Evolutionary conservation across 371 early-diverging fungal genomes (phyloP).

Genomic region (Encephalitozoon intestinalis): DNA sequence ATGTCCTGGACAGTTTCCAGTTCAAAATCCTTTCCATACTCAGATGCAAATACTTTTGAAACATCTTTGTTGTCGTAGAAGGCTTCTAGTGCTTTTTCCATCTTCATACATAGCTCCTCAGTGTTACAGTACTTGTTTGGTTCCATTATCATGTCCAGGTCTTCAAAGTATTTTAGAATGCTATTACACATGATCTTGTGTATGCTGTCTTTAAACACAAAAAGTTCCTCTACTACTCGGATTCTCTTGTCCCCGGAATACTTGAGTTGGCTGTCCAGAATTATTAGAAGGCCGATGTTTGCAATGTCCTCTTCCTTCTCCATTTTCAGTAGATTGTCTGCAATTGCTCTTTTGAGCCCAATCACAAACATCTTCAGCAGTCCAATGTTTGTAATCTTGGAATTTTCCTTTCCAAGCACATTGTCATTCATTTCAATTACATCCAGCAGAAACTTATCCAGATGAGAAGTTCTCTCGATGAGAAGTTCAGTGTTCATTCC

Average conservation of each 20-base stretch:
- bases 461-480: conserved; percentile 8
- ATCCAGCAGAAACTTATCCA: neutral
- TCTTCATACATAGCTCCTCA: conserved; percentile 6
- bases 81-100: conserved; percentile 9
- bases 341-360: conserved; percentile 30
- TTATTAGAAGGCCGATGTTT: conserved; percentile 23
- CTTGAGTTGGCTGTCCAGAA: conserved; percentile 12
- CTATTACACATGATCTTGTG: conserved; percentile 42
- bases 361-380: conserved; percentile 33
- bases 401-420: conserved; percentile 27
- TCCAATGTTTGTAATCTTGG: conserved; percentile 32
- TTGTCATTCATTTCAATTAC: conserved; percentile 16
- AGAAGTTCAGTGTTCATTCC: neutral
- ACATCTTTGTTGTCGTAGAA: conserved; percentile 13
- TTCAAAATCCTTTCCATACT: conserved; percentile 32
- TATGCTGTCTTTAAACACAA: conserved; percentile 40
- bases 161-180: conserved; percentile 18
- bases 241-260: conserved; percentile 18
- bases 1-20: conserved; percentile 1
- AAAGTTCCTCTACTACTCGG: conserved; percentile 36
- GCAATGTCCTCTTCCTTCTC: conserved; percentile 29
- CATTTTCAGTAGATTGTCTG: conserved; percentile 22
- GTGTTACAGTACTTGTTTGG: conserved; percentile 20
- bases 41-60: conserved; percentile 23
- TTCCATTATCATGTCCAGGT: conserved; percentile 4